Evolutionary conservation across 805 yeast species (phyloP).

Genomic region (Dipodascopsis tothii): DNA sequence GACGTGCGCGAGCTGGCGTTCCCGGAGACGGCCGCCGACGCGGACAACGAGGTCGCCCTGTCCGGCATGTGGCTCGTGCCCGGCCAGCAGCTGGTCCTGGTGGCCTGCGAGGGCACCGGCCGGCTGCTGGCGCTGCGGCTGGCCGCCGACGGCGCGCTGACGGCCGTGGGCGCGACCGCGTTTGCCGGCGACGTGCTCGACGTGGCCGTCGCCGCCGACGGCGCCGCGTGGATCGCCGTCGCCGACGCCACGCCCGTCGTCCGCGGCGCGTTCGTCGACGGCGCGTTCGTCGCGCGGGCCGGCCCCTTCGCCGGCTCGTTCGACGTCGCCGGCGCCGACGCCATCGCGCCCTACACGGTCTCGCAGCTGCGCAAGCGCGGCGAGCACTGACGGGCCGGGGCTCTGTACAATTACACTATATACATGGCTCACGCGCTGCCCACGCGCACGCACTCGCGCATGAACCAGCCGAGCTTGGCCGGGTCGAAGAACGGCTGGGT

Average conservation of each 20-base stretch:
- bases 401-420: background rate
- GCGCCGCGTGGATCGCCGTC: no score
- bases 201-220: slow-evolving; percentile 27
- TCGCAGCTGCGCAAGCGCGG: slow-evolving; percentile 53
- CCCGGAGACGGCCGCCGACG: slow-evolving; percentile 36
- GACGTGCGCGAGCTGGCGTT: slow-evolving; percentile 35
- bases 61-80: slow-evolving; percentile 23
- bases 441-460: slow-evolving; percentile 36
- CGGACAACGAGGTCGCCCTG: slow-evolving; percentile 36
- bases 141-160: no score
- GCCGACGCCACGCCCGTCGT: no score
- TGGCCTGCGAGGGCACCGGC: slow-evolving; percentile 42
- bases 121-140: no score
- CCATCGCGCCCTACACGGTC: slow-evolving; percentile 45
- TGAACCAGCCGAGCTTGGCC: slow-evolving; percentile 73
- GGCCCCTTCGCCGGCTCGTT: slow-evolving; percentile 27
- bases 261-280: background rate
- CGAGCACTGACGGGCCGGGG: slow-evolving; percentile 34
- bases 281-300: slow-evolving; percentile 27
- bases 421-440: slow-evolving; percentile 2
- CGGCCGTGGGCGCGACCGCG: no score
- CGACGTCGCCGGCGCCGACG: no score
- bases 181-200: slow-evolving; percentile 23
- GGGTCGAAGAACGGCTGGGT: slow-evolving; percentile 98
- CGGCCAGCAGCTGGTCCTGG: slow-evolving; percentile 32